Percentiles rank a stretch among this genome's conserved stretches.
Conservation (phyloP, 2,329 filamentous ascomycete genomes). For the Aureobasidium sp. region DNA sequence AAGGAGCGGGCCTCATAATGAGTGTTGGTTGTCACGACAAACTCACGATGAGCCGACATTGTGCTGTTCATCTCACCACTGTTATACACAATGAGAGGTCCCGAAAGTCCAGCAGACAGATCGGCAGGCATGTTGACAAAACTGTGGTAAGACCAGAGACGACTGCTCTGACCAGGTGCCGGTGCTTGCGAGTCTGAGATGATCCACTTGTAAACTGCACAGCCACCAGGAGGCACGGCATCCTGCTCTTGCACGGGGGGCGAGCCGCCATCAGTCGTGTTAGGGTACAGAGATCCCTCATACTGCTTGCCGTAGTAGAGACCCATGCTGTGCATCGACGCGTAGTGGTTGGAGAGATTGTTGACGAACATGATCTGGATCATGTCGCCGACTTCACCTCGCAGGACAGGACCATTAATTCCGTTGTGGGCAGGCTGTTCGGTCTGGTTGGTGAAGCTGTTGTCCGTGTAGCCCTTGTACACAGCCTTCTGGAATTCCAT, state of each 20-base stretch:
- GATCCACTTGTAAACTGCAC: constrained; percentile 26
- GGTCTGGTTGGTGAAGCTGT: constrained; percentile 20
- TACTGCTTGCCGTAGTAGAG: constrained; percentile 22
- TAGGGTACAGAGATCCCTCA: constrained; percentile 24
- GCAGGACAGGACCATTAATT: constrained; percentile 22
- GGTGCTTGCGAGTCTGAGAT: constrained; percentile 18
- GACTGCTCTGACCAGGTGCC: neutral
- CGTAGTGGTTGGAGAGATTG: constrained; percentile 22
- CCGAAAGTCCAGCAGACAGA: constrained; percentile 23
- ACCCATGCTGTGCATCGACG: constrained; percentile 26
- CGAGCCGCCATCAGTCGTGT: constrained; percentile 19
- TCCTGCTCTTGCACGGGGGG: constrained; percentile 17
- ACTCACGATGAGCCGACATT: constrained; percentile 25
- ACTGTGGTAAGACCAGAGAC: constrained; percentile 22
- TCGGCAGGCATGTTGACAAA: constrained; percentile 25
- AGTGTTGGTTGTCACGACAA: constrained; percentile 23
- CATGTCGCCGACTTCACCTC: constrained; percentile 25
- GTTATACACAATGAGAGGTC: constrained; percentile 25
- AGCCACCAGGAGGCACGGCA: constrained; percentile 23
- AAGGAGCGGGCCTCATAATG: constrained; percentile 24
- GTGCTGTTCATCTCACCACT: constrained; percentile 24
- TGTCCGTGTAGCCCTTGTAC: constrained; percentile 29
- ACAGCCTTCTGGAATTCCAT: constrained; percentile 27
- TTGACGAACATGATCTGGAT: constrained; percentile 27
- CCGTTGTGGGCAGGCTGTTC: constrained; percentile 26